Evolutionary conservation across 768 basidiomycete genomes (phyloP).

Genomic region (Trametes punicea): DNA sequence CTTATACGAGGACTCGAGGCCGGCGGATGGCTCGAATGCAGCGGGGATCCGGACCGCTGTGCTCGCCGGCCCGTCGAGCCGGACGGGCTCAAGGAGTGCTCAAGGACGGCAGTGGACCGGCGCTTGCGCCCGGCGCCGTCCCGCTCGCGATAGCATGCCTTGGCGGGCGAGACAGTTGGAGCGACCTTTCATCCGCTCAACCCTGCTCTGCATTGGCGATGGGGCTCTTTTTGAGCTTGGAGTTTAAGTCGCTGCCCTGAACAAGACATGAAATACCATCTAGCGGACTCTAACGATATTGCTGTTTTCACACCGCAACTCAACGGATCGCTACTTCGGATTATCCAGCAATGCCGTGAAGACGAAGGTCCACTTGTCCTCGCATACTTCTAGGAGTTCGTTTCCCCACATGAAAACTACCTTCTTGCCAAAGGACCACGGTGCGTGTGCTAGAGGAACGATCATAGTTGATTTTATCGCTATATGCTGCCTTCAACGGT

Average conservation of each 20-base stretch:
- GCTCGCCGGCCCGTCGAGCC: not conserved
- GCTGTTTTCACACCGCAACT: too few relatives aligned
- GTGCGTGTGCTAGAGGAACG: not conserved
- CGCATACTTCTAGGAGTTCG: not conserved
- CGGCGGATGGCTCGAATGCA: not conserved
- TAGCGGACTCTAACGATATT: too few relatives aligned
- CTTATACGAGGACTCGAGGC: constrained; percentile 3
- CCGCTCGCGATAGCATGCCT: too few relatives aligned
- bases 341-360: constrained; percentile 13
- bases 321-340: not conserved
- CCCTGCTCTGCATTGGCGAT: too few relatives aligned
- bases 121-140: not conserved
- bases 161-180: too few relatives aligned
- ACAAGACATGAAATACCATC: too few relatives aligned
- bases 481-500: not conserved
- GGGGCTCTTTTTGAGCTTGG: too few relatives aligned
- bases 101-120: not conserved
- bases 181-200: too few relatives aligned
- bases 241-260: too few relatives aligned
- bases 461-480: not conserved
- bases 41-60: constrained; percentile 12
- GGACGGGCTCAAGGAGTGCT: not conserved
- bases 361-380: constrained; percentile 20
- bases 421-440: constrained; percentile 18
- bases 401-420: constrained; percentile 19